Percentiles rank a stretch among this genome's conserved stretches.
These are phyloP conservation scores for Bolboschoenoplectus hybrid DNA, from an alignment of 202 grass and related monocot species.

Conservation along the genomic window DNA sequence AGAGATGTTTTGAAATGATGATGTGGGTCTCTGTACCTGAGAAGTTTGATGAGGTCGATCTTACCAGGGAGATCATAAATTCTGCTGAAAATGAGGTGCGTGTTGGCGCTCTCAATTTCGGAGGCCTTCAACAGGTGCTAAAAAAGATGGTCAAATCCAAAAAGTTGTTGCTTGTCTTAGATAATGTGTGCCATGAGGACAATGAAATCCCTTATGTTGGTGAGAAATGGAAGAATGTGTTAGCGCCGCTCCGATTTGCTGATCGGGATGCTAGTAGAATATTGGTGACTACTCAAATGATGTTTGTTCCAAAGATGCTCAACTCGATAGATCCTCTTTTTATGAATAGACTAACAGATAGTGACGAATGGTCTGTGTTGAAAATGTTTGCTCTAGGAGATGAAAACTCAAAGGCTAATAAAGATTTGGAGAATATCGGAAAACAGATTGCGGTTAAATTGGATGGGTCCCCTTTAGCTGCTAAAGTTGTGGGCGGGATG, in stretches of 20 bases:
- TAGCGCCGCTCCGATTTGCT: slow-evolving; percentile 29
- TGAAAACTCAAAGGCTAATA: neutral
- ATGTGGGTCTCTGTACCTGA: slow-evolving; percentile 54
- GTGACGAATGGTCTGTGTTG: slow-evolving; percentile 47
- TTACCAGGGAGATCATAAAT: slow-evolving; percentile 49
- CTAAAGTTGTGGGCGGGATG: slow-evolving; percentile 47
- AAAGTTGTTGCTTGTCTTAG: slow-evolving; percentile 49
- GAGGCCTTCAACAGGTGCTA: slow-evolving; percentile 36
- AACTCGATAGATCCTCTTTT: neutral
- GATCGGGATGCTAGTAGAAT: slow-evolving; percentile 35
- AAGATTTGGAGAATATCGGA: slow-evolving; percentile 28
- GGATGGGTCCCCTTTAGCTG: slow-evolving; percentile 44
- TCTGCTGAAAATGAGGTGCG: slow-evolving; percentile 10
- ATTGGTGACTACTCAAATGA: slow-evolving; percentile 40
- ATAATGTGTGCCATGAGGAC: slow-evolving; percentile 55
- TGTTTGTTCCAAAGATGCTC: slow-evolving; percentile 5
- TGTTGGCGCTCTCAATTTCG: neutral
- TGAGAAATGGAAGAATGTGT: slow-evolving; percentile 43
- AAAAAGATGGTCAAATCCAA: slow-evolving; percentile 32
- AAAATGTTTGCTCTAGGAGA: slow-evolving; percentile 42
- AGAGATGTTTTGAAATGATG: slow-evolving; percentile 36
- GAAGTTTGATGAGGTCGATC: slow-evolving; percentile 38
- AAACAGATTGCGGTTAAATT: slow-evolving; percentile 43
- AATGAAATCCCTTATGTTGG: slow-evolving; percentile 39
- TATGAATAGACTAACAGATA: slow-evolving; percentile 12